Evolutionary conservation across 768 basidiomycete genomes (phyloP).

Genomic region (Chalciporus pseudorubinellus): DNA sequence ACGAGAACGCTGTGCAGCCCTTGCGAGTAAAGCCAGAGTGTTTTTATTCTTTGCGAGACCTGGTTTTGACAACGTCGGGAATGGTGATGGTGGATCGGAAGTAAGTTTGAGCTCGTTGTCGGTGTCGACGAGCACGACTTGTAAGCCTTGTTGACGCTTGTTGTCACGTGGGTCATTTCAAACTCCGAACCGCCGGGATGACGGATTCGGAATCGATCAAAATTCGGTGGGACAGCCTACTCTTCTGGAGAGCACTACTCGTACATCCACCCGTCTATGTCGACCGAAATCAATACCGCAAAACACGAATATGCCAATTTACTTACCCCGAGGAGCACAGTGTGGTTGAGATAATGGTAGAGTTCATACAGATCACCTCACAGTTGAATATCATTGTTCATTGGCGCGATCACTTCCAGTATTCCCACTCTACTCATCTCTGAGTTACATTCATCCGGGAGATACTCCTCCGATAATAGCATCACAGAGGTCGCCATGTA

Average conservation of each 20-base stretch:
- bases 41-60: neutral
- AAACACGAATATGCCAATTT: neutral
- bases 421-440: slow-evolving; percentile 60
- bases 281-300: neutral
- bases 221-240: neutral
- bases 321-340: slow-evolving; percentile 73
- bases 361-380: slow-evolving; percentile 72
- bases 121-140: slow-evolving; percentile 18
- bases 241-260: slow-evolving; percentile 49
- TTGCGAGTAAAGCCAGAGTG: neutral
- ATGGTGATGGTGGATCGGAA: slow-evolving; percentile 11
- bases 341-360: slow-evolving; percentile 83
- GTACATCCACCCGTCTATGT: slow-evolving; percentile 47
- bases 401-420: slow-evolving; percentile 54
- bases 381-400: slow-evolving; percentile 67
- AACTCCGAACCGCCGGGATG: slow-evolving; percentile 11
- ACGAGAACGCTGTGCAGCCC: neutral
- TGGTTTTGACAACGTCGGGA: neutral
- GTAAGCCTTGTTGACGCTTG: slow-evolving; percentile 30
- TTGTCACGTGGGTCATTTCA: slow-evolving; percentile 12
- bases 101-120: slow-evolving; percentile 20
- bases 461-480: slow-evolving; percentile 17
- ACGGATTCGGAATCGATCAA: neutral
- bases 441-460: neutral
- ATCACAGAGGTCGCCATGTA: slow-evolving; percentile 82